Percentiles rank a stretch among this genome's conserved stretches.
phyloP scores from a whole-genome alignment of 2,329 filamentous ascomycete species.

The Sclerotiophoma versabilis region DNA sequence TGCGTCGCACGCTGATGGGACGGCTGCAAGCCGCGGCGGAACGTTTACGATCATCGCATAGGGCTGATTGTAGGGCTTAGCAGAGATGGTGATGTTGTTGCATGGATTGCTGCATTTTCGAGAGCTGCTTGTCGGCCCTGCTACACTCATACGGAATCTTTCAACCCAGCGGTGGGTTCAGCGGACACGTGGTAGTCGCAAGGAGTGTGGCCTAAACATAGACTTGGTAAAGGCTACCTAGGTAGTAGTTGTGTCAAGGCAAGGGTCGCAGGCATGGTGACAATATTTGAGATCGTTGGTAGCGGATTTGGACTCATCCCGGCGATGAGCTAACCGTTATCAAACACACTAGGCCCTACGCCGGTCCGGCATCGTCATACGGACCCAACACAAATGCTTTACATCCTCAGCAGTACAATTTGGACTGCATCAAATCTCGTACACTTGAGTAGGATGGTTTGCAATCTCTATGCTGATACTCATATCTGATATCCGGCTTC shows the following conservation, averaged over 20 bases:
- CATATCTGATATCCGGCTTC: too few species aligned
- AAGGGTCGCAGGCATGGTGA: background rate
- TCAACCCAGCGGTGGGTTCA: background rate
- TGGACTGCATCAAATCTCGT: too few species aligned
- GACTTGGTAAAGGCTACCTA: background rate
- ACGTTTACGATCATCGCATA: background rate
- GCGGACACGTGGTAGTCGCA: background rate
- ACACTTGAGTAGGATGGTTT: too few species aligned
- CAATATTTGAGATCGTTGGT: background rate
- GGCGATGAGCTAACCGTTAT: background rate
- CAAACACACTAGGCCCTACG: background rate
- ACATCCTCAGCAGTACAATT: background rate
- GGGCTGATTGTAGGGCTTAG: background rate
- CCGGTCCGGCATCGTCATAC: background rate
- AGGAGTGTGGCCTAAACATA: background rate
- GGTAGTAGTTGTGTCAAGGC: background rate
- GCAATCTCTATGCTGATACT: too few species aligned
- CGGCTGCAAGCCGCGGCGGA: background rate
- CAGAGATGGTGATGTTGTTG: background rate
- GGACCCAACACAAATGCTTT: background rate
- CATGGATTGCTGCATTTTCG: background rate
- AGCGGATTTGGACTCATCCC: background rate
- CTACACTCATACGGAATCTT: background rate
- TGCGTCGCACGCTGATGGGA: background rate
- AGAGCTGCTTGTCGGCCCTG: background rate